Evolutionary conservation across 345 rosid genomes (phyloP), one percentile per base, ranked within the genome.

Genomic region (Pistacia integerrima): DNA sequence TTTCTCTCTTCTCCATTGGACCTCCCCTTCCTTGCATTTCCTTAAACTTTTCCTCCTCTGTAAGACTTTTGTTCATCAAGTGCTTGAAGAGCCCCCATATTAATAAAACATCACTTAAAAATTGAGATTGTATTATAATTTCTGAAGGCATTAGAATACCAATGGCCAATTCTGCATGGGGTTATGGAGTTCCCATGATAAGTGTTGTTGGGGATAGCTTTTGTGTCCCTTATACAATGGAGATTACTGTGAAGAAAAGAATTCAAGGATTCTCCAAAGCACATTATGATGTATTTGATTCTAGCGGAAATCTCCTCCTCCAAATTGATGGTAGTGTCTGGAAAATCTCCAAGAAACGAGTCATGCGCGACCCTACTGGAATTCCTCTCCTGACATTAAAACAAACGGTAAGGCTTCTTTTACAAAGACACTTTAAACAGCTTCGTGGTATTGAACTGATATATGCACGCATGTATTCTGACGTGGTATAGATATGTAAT

Each of bases 331-430:
- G 91, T 57, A 75, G 82, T 12, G 71, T 76, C 58, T 86, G 89
- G 88, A 78, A 82, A 70, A 64, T 86, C 67, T 74, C 75, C 4
- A 84, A 84, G 77, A 87, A 84, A 83, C 67, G 90, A 66, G 78
- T 86, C 72, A 67, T 90, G 73, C 85, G 86, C 5, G 86, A 92
- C 64, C 87, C 91, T 69, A 72, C 86, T 13, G 94, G 93, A 38
- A 69, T 75, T 62, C 85, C 90, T 30, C 67, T 89, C 69, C 84
- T 89, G 74, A 87, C 90, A 1, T 49, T 91, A 86, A 82, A 86
- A 3, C 84, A 83, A 70, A 89, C 86, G 90, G 93, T 91, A 73
- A 2, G 7, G 1, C 8, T 9, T n/a, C 1, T 7, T 30, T 2
- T 30, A 30, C 1, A 30, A 30, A 30, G 3, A 30, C 33, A 30